A percentile compares a stretch with the other conserved stretches of the same genome.
Evolutionary conservation across 371 early-diverging fungal species (phyloP).

Genomic region (Dinochytrium kinnereticum): DNA sequence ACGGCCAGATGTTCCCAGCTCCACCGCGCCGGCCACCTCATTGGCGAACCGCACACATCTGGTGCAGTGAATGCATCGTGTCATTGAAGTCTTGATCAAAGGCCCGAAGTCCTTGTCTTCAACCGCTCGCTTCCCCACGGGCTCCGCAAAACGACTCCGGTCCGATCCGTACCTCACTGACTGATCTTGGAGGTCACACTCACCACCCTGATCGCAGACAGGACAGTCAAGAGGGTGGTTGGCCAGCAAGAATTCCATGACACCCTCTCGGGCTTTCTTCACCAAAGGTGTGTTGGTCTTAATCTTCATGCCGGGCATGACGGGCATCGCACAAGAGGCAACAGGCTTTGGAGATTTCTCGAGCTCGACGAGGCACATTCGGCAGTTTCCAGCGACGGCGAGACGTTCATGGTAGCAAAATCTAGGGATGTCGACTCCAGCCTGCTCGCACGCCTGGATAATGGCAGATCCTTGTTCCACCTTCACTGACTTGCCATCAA

Average conservation of each 20-base stretch:
- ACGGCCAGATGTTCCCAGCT: constrained; percentile 94
- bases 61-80: constrained; percentile 98
- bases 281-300: constrained; percentile 93
- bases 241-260: constrained; percentile 96
- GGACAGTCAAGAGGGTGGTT: constrained; percentile 99
- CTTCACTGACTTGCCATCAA: constrained; percentile 89
- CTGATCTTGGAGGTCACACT: constrained; percentile 98
- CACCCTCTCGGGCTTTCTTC: constrained; percentile 97
- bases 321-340: constrained; percentile 97
- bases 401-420: constrained; percentile 98
- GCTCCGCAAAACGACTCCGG: constrained; percentile 86
- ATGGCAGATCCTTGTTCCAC: constrained; percentile 92
- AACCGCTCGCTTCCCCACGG: constrained; percentile 89
- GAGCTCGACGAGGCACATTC: constrained; percentile 98
- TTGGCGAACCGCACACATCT: constrained; percentile 98
- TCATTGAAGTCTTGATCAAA: constrained; percentile 93
- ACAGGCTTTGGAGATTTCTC: constrained; percentile 95
- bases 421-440: constrained; percentile 80
- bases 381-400: constrained; percentile 97
- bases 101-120: constrained; percentile 98
- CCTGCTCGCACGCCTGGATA: constrained; percentile 95
- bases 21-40: constrained; percentile 95
- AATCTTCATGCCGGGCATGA: constrained; percentile 96
- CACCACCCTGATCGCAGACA: constrained; percentile 98
- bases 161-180: constrained; percentile 94